Base-by-base conservation (phyloP, 768 basidiomycete species). In the Lanmaoa pseudosensibilis region DNA sequence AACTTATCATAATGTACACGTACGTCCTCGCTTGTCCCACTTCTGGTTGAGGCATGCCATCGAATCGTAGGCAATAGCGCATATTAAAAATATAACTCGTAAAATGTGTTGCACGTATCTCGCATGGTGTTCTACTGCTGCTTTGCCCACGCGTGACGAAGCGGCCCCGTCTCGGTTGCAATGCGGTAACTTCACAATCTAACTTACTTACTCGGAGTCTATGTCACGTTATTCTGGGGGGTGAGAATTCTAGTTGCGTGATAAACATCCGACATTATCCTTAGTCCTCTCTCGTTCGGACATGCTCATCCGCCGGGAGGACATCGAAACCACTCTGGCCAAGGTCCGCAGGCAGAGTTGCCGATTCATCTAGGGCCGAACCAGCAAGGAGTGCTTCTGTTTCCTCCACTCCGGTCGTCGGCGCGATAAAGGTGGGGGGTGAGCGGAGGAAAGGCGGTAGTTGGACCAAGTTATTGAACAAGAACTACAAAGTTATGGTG, bases 301-400 rank as follows among this genome's bases (percentile, higher is more conserved):
- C 62, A 30, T 70, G 66, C 32, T 67, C 64, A 50, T 80, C 75
- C 51, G 76, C 75, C 16, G 88, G 88, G 19, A 92, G 76, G 30
- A 94, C 90, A 70, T 94, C 93, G 68, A 80, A 95, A 15, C 94
- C 94, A 58, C 85, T 79, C 71, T 83, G 82, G n/a, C 90, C 90
- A 23, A 94, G 77, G 65, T 90, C 89, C 4, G 83, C 85, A 19
- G 94, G 94, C 10, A 94, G 77, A 12, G 75, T 79, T n/a, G 91
- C 90, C 0, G 92, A 93, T 70, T 93, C 91, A 54, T 93, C 90
- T 50, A 93, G 74, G 19, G 55, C 48, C 21, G 75, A 69, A 12
- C 55, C 30, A 13, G 74, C 63, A 30, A 86, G 73, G 19, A 86
- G 74, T 13, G 73, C 77, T 58, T 83, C 77, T 25, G 78, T 75